phyloP scores from a whole-genome alignment of 140 eudicot genomes.

The Bidens hawaiensis region DNA sequence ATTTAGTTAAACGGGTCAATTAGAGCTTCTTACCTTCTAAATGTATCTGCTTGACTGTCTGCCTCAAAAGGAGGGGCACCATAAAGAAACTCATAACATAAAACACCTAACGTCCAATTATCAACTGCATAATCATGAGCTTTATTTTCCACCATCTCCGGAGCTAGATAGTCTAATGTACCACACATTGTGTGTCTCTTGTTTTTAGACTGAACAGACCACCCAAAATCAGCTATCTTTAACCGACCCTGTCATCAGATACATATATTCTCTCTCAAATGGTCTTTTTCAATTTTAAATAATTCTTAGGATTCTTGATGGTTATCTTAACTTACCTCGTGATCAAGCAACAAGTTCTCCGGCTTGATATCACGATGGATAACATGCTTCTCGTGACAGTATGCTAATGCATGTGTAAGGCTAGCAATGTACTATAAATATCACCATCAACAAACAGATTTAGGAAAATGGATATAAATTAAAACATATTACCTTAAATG shows the following conservation, averaged over 20 bases:
- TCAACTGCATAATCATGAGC: slow-evolving; percentile 95
- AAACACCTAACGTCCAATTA: slow-evolving; percentile 91
- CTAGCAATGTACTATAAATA: background rate
- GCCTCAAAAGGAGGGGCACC: slow-evolving; percentile 96
- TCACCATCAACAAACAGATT: slow-evolving; percentile 17
- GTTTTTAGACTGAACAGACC: slow-evolving; percentile 88
- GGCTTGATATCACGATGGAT: slow-evolving; percentile 91
- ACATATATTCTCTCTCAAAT: no score
- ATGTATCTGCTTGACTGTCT: slow-evolving; percentile 76
- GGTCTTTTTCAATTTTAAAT: no score
- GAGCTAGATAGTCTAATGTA: slow-evolving; percentile 91
- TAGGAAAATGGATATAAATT: background rate
- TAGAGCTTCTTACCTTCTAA: slow-evolving; percentile 45
- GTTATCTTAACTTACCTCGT: slow-evolving; percentile 52
- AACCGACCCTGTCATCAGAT: slow-evolving; percentile 58
- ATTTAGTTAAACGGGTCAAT: no score
- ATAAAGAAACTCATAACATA: slow-evolving; percentile 82
- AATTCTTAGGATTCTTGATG: no score
- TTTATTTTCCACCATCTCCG: slow-evolving; percentile 97
- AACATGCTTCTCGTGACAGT: no score
- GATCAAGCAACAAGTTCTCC: slow-evolving; percentile 91
- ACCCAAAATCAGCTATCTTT: slow-evolving; percentile 96
- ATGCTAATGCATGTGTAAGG: no score
- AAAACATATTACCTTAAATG: slow-evolving; percentile 1
- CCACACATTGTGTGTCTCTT: slow-evolving; percentile 98